These are phyloP conservation scores for Candida maris DNA, from an alignment of 805 yeast species.

Conservation along the genomic window DNA sequence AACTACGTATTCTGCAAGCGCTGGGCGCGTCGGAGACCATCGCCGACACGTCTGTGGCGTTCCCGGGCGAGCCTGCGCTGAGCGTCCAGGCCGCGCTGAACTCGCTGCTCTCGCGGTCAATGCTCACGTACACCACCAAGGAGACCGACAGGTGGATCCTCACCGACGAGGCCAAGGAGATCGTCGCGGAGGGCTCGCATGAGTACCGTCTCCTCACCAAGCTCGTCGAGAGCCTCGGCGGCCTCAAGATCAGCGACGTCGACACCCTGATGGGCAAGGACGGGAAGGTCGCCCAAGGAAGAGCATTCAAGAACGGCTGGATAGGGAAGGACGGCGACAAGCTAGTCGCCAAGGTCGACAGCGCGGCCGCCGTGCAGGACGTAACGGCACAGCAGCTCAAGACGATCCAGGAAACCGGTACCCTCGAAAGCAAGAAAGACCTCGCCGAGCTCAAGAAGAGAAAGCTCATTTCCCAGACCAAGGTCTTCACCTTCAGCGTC, in stretches of 20 bases:
- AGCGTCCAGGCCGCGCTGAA: slow-evolving; percentile 77
- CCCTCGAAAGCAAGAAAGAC: slow-evolving; percentile 55
- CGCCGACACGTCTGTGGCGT: slow-evolving; percentile 61
- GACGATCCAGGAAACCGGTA: slow-evolving; percentile 52
- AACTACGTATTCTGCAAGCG: slow-evolving; percentile 56
- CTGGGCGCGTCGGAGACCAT: slow-evolving; percentile 63
- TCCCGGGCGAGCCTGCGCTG: slow-evolving; percentile 63
- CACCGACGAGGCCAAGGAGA: slow-evolving; percentile 78
- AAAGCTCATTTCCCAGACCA: slow-evolving; percentile 70
- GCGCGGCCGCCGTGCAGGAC: slow-evolving; percentile 53
- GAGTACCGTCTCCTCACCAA: slow-evolving; percentile 77
- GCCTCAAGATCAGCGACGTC: slow-evolving; percentile 78
- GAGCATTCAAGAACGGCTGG: slow-evolving; percentile 98
- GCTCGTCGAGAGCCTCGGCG: slow-evolving; percentile 70
- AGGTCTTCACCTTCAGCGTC: slow-evolving; percentile 70
- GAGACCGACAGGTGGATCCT: slow-evolving; percentile 76
- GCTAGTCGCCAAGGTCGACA: slow-evolving; percentile 57
- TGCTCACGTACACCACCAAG: slow-evolving; percentile 67
- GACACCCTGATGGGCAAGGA: slow-evolving; percentile 67
- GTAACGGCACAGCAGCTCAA: slow-evolving; percentile 62
- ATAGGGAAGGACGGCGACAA: slow-evolving; percentile 81
- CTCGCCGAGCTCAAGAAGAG: slow-evolving; percentile 89
- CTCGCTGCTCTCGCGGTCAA: slow-evolving; percentile 78
- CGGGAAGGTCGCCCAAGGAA: slow-evolving; percentile 93
- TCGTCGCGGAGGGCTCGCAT: slow-evolving; percentile 80